Evolutionary conservation across 2,329 filamentous ascomycete species (phyloP), one percentile per base, ranked within the genome.

Genomic region (Fusarium luffae): DNA sequence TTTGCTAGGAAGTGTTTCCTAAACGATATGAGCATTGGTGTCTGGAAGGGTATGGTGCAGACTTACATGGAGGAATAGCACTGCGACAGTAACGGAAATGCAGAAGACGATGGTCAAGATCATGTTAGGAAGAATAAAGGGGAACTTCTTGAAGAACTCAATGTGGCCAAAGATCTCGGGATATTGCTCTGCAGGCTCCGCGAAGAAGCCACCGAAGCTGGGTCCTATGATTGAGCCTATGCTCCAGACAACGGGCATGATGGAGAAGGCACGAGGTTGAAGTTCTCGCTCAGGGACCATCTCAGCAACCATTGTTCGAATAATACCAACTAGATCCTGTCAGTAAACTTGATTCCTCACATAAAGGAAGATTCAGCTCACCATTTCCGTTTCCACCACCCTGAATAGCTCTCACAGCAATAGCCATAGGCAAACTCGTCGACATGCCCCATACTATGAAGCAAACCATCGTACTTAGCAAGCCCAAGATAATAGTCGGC

Each of bases 181-280:
- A 75, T 92, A 90, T 61, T 94, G 90, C 63, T 90, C 85, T 2
- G 90, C 89, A 0, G 95, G 95, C 62, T 93, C 90, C 11, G 94
- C 93, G 64, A 98, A 88, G 66, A 93, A 90, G 7, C 95, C 95
- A 28, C 95, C 95, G 75, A 98, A 92, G 6, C 89, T 90, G 2
- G 95, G 95, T 0, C 95, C 95, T 71, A 97, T 92, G 40, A 97
- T 93, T 37, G 90, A 92, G 1, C 95, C 95, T 54, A 98, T 83
- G 13, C 90, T 94, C 92, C 93, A 98, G 32, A 88, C 92, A 18
- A 98, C 82, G 6, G 95, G 95, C 94, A 98, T 98, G 47, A 98
- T 85, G 69, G 91, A 94, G 79, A 98, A 98, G 0, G 96, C 96
- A 54, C 89, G 85, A 0, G 95, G 94, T 76, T 98, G 95, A 9